A percentile compares a stretch with the other conserved stretches of the same genome.
These are phyloP conservation scores for Hygrophorus pudorinus DNA, from an alignment of 768 basidiomycete genomes.

Conservation along the genomic window DNA sequence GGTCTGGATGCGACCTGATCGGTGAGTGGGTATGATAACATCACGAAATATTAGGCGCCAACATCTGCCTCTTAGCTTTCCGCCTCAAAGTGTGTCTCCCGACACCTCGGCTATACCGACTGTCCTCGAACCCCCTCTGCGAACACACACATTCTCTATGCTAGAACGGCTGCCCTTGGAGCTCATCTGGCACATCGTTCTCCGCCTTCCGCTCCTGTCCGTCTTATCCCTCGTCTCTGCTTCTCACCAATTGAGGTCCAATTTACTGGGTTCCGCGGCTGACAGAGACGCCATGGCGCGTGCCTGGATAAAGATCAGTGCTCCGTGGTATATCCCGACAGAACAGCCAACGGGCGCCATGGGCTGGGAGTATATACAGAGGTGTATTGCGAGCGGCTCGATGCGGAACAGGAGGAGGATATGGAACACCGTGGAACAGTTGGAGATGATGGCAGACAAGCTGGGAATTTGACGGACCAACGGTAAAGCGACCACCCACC, in stretches of 20 bases:
- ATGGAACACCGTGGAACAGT: background rate
- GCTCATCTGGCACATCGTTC: background rate
- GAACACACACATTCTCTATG: background rate
- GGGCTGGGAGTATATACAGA: background rate
- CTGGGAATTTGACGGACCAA: background rate
- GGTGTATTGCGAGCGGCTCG: background rate
- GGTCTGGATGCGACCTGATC: background rate
- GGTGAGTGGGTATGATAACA: background rate
- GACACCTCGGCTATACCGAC: background rate
- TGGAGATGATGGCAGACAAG: background rate
- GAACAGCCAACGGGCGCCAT: background rate
- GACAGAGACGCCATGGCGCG: background rate
- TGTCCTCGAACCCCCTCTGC: background rate
- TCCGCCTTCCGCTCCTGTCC: background rate
- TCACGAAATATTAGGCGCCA: background rate
- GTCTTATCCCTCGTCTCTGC: background rate
- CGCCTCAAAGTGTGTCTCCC: background rate
- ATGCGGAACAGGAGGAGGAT: background rate
- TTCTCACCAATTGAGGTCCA: background rate
- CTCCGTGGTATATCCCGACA: background rate
- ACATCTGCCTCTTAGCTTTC: background rate
- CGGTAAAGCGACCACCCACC: too few species aligned
- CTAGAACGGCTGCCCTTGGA: background rate
- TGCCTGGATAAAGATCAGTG: background rate
- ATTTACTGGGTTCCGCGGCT: background rate